These are phyloP conservation scores for Wickerhamomyces canadensis DNA, from an alignment of 805 yeast species.

Conservation along the genomic window DNA sequence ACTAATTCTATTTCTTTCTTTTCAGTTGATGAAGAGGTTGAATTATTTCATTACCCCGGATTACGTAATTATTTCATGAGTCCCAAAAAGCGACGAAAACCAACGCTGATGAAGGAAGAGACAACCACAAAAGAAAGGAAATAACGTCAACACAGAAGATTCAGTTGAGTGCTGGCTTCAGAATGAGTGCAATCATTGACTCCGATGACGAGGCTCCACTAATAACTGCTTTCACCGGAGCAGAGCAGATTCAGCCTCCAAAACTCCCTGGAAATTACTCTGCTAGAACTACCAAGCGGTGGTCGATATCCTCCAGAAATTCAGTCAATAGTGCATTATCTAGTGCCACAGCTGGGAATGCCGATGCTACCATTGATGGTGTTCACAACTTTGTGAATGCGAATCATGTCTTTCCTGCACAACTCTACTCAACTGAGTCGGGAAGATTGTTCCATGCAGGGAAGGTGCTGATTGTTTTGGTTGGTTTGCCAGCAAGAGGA, in stretches of 20 bases:
- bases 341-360: not conserved
- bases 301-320: conserved; percentile 30
- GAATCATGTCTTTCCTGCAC: conserved; percentile 81
- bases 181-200: conserved; percentile 27
- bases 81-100: not conserved
- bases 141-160: no score
- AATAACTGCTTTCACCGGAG: conserved; percentile 15
- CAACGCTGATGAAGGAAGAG: not conserved
- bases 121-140: not conserved
- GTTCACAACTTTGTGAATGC: conserved; percentile 62
- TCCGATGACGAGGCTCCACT: conserved; percentile 26
- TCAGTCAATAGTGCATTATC: conserved; percentile 10
- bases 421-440: conserved; percentile 84
- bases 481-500: conserved; percentile 94
- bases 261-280: conserved; percentile 45
- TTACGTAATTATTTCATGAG: not conserved
- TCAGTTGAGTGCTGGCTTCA: no score
- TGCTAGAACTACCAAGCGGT: conserved; percentile 48
- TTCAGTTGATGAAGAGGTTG: no score
- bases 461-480: conserved; percentile 78
- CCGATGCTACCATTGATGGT: conserved; percentile 37
- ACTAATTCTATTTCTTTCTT: no score
- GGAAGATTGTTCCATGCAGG: conserved; percentile 97
- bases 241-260: conserved; percentile 36
- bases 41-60: conserved; percentile 1